Base-by-base conservation (phyloP, 352 stramenopile species). In the Pythium oligandrum region DNA sequence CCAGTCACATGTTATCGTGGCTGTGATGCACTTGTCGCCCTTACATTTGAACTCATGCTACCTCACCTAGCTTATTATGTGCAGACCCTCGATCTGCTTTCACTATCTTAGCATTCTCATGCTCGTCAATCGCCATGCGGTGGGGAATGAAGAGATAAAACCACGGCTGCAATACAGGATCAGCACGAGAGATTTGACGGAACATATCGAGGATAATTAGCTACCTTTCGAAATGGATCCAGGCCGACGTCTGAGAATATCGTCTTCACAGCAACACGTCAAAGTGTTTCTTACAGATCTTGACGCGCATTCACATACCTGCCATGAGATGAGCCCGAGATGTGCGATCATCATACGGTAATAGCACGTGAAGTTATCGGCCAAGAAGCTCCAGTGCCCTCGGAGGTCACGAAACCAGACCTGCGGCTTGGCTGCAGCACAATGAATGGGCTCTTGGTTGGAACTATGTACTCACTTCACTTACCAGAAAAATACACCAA, bases 311-410 rank as follows among this genome's bases (percentile, higher is more conserved):
- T 26, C 39, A 40, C 32, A 52, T 61, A 86, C 75, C 69, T 88
- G 82, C 82, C 82, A 92, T 43, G 71, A 76, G 17, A 90, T 77
- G 54, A 92, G 79, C 3, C 82, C 78, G 26, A 92, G 55, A 40
- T 92, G 82, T 37, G 69, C 67, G 40, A 92, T 72, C 73, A 90
- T 89, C 73, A 90, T 82, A 48, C 82, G 78, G 57, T 92, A 92
- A 60, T 92, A 92, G 38, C 88, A 75, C 30, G 64, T 73, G 48
- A 92, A 92, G 9, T 57, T 77, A 39, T 78, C 55, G 1, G 82
- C 77, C 11, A 92, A 66, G 45, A 89, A 92, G 51, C 77, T 81
- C 82, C 82, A 90, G 12, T 59, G 59, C 2, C 70, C 78, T 38
- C 63, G 63, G 38, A 85, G 52, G 55, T 90, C 70, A 8, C 63